These are phyloP conservation scores for Arachis monticola DNA, from an alignment of 331 rosid species.

Conservation along the genomic window DNA sequence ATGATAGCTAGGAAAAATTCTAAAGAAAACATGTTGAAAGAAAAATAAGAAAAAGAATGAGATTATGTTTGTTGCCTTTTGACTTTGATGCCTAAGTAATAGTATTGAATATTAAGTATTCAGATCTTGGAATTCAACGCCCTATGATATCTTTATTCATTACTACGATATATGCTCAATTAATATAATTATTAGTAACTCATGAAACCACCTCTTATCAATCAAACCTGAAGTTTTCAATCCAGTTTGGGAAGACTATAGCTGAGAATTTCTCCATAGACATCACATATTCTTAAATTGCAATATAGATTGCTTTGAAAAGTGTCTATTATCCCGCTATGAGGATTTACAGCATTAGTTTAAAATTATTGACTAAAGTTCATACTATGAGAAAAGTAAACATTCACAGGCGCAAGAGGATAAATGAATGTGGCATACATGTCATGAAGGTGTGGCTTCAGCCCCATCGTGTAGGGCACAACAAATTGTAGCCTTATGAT, in stretches of 20 bases:
- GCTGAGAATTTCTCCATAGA: constrained; percentile 7
- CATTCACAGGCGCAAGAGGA: constrained; percentile 5
- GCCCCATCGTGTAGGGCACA: constrained; percentile 99
- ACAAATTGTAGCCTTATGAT: constrained; percentile 93
- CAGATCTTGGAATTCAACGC: not conserved
- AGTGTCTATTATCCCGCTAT: not conserved
- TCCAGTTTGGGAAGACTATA: constrained; percentile 9
- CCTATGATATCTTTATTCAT: not conserved
- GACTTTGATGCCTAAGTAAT: not conserved
- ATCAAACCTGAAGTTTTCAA: not conserved
- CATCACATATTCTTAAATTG: not conserved
- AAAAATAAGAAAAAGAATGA: not conserved
- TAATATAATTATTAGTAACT: not conserved
- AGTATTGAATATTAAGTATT: not conserved
- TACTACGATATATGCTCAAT: not conserved
- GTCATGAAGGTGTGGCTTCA: constrained; percentile 68
- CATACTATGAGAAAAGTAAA: not conserved
- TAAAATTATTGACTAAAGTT: constrained; percentile 9
- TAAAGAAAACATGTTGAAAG: not conserved
- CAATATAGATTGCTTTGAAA: constrained; percentile 4
- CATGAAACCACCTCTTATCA: not conserved
- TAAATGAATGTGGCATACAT: not conserved
- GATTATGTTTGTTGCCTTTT: not conserved
- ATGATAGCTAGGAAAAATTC: not conserved
- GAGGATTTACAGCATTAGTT: not conserved